phyloP scores from a whole-genome alignment of 495 filamentous ascomycete genomes.

The Trichocladium antarcticum region DNA sequence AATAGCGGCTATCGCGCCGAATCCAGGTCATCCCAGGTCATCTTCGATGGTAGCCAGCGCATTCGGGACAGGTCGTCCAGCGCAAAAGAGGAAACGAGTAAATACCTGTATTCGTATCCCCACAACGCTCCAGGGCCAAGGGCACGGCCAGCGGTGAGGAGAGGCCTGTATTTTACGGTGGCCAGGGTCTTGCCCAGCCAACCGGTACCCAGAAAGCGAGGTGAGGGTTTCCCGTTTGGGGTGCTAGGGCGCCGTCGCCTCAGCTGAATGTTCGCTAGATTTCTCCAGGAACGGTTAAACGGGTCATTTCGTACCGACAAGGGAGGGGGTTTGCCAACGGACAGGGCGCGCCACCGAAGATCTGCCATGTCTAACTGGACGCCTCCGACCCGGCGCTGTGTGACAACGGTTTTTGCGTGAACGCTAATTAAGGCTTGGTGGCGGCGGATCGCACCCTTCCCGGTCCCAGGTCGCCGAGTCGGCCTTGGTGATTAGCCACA shows the following conservation, averaged over 20 bases:
- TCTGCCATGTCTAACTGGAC: conserved; percentile 18
- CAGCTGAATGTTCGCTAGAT: conserved; percentile 30
- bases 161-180: conserved; percentile 4
- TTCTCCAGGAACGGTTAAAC: conserved; percentile 25
- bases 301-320: background rate
- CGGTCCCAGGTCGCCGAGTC: conserved; percentile 29
- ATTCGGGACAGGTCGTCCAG: too few relatives aligned
- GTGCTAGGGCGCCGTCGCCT: conserved; percentile 19
- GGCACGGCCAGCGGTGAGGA: background rate
- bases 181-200: background rate
- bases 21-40: too few relatives aligned
- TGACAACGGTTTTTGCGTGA: conserved; percentile 34
- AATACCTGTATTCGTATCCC: background rate
- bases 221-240: conserved; percentile 15
- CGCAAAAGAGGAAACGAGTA: background rate
- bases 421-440: conserved; percentile 22
- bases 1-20: too few relatives aligned
- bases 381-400: conserved; percentile 27
- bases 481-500: conserved; percentile 34
- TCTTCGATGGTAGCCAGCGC: too few relatives aligned
- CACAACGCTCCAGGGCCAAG: background rate
- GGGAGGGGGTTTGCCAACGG: conserved; percentile 3
- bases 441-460: conserved; percentile 23
- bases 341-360: conserved; percentile 23
- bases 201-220: background rate